A percentile compares a stretch with the other conserved stretches of the same genome.
phyloP scores from a whole-genome alignment of 2,329 filamentous ascomycete genomes.

The Xenosphaeropsis pyriputrescens region DNA sequence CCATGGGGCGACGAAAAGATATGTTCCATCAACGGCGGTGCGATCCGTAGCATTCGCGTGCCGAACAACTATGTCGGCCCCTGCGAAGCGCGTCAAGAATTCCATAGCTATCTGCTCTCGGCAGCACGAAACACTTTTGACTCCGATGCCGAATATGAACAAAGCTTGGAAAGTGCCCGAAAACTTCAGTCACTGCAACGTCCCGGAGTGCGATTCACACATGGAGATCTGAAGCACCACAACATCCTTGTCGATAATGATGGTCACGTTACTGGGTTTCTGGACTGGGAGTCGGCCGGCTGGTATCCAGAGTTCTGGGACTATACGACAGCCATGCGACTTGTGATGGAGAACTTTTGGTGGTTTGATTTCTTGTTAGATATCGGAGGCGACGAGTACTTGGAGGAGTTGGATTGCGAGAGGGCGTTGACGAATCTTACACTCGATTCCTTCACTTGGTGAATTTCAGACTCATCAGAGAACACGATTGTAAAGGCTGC shows the following conservation, averaged over 20 bases:
- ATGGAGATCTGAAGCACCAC: slow-evolving; percentile 30
- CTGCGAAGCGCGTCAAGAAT: slow-evolving; percentile 7
- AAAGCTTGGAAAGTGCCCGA: slow-evolving; percentile 3
- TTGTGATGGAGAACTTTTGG: too few relatives aligned
- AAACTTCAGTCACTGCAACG: slow-evolving; percentile 6
- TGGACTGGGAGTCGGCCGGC: slow-evolving; percentile 32
- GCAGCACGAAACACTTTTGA: slow-evolving; percentile 3
- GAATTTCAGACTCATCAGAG: too few relatives aligned
- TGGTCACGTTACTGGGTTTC: slow-evolving; percentile 23
- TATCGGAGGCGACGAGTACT: too few relatives aligned
- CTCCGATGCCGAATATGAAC: slow-evolving; percentile 5
- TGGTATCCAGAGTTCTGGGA: slow-evolving; percentile 29
- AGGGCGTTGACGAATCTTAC: too few relatives aligned
- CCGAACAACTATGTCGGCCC: slow-evolving; percentile 7
- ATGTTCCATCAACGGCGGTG: slow-evolving; percentile 8
- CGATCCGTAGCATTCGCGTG: slow-evolving; percentile 9
- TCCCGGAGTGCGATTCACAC: slow-evolving; percentile 23
- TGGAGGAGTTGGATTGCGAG: too few relatives aligned
- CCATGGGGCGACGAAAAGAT: slow-evolving; percentile 8
- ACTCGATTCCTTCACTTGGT: too few relatives aligned
- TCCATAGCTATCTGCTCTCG: slow-evolving; percentile 8
- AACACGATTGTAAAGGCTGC: too few relatives aligned
- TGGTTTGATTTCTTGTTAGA: too few relatives aligned
- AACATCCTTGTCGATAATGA: slow-evolving; percentile 26
- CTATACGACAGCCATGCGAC: too few relatives aligned